Percentiles rank a stretch among this genome's conserved stretches.
These are phyloP conservation scores for Parafenestella ontariensis DNA, from an alignment of 2,329 filamentous ascomycete genomes.

Conservation along the genomic window DNA sequence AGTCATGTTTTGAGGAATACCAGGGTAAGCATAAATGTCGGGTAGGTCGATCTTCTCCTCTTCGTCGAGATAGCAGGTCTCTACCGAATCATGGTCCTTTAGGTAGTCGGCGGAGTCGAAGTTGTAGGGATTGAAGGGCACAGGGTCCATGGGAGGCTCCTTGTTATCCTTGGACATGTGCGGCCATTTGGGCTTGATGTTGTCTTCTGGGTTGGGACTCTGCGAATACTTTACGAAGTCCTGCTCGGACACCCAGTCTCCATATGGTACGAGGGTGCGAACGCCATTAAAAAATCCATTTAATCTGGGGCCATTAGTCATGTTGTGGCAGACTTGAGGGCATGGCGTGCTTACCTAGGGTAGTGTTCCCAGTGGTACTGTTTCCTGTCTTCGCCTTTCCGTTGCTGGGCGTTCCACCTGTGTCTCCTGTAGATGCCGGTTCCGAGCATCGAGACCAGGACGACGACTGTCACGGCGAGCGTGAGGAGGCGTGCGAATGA, in stretches of 20 bases:
- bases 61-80: slow-evolving; percentile 69
- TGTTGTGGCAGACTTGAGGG: not conserved
- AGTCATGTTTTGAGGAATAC: slow-evolving; percentile 58
- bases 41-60: slow-evolving; percentile 64
- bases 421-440: slow-evolving; percentile 52
- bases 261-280: slow-evolving; percentile 53
- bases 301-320: slow-evolving; percentile 43
- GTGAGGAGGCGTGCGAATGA: slow-evolving; percentile 52
- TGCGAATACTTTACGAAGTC: slow-evolving; percentile 50
- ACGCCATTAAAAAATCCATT: slow-evolving; percentile 59
- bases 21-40: slow-evolving; percentile 70
- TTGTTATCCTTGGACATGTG: slow-evolving; percentile 45
- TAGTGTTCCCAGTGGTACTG: slow-evolving; percentile 57
- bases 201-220: slow-evolving; percentile 47
- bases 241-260: slow-evolving; percentile 55
- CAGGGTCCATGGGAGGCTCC: slow-evolving; percentile 48
- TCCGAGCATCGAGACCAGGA: slow-evolving; percentile 51
- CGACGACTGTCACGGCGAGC: slow-evolving; percentile 50
- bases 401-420: slow-evolving; percentile 42
- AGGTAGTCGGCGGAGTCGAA: slow-evolving; percentile 53
- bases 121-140: slow-evolving; percentile 56
- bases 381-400: slow-evolving; percentile 41
- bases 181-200: slow-evolving; percentile 48
- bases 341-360: slow-evolving; percentile 43
- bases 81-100: slow-evolving; percentile 60